A percentile compares a stretch with the other conserved stretches of the same genome.
phyloP scores from a whole-genome alignment of 176 grass and related monocot species.

The barley (Hordeum vulgare) region MorexV3_pseudomolecules_assembly NC_058522.1:464297141-464297640 shows the following conservation, averaged over 20 bases:
- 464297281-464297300: background rate
- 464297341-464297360: slow-evolving; percentile 28
- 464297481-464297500: no score
- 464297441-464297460: background rate
- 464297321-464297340: slow-evolving; percentile 36
- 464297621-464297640: slow-evolving; percentile 51
- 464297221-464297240: background rate
- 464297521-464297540: slow-evolving; percentile 27
- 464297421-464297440: slow-evolving; percentile 41
- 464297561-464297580: background rate
- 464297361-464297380: slow-evolving; percentile 43
- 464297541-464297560: slow-evolving; percentile 16
- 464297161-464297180: no score
- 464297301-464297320: background rate
- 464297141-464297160: no score
- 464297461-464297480: background rate
- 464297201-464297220: background rate
- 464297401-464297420: slow-evolving; percentile 14
- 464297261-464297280: background rate
- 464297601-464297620: slow-evolving; percentile 47
- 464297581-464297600: slow-evolving; percentile 21
- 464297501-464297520: background rate
- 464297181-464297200: slow-evolving; percentile 11
- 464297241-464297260: slow-evolving; percentile 38
- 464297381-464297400: slow-evolving; percentile 31